phyloP scores from a whole-genome alignment of 148 eudicot genomes.

The Cornus controversa region DNA sequence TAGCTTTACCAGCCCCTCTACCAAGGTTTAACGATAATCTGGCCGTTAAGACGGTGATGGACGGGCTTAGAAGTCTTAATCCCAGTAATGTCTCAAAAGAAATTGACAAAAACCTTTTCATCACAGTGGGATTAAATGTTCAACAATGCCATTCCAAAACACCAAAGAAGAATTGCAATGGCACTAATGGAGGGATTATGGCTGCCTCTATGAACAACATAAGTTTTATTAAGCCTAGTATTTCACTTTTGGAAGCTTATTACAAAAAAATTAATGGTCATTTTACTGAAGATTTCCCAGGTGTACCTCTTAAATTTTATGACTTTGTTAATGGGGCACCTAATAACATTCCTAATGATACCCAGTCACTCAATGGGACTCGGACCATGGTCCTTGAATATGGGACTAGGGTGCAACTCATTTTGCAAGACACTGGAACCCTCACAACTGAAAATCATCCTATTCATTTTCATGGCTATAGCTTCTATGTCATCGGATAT shows the following conservation, averaged over 20 bases:
- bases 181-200: constrained; percentile 48
- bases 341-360: constrained; percentile 47
- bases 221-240: constrained; percentile 49
- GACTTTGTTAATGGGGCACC: constrained; percentile 70
- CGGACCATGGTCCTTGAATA: constrained; percentile 51
- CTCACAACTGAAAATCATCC: constrained; percentile 69
- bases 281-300: constrained; percentile 60
- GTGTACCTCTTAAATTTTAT: constrained; percentile 44
- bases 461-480: constrained; percentile 67
- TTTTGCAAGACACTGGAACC: constrained; percentile 65
- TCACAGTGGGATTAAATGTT: constrained; percentile 61
- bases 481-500: constrained; percentile 64
- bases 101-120: constrained; percentile 57
- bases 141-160: constrained; percentile 43
- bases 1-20: constrained; percentile 36
- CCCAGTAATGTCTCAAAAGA: constrained; percentile 42
- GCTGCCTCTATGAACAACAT: constrained; percentile 71
- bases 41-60: constrained; percentile 48
- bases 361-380: constrained; percentile 43
- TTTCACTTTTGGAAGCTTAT: constrained; percentile 62
- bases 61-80: constrained; percentile 46
- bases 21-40: constrained; percentile 52
- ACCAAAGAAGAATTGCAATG: constrained; percentile 47
- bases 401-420: constrained; percentile 49
- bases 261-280: constrained; percentile 46